phyloP scores from a whole-genome alignment of 1,284 basidiomycete species.

The Sporisorium exsertum region DNA sequence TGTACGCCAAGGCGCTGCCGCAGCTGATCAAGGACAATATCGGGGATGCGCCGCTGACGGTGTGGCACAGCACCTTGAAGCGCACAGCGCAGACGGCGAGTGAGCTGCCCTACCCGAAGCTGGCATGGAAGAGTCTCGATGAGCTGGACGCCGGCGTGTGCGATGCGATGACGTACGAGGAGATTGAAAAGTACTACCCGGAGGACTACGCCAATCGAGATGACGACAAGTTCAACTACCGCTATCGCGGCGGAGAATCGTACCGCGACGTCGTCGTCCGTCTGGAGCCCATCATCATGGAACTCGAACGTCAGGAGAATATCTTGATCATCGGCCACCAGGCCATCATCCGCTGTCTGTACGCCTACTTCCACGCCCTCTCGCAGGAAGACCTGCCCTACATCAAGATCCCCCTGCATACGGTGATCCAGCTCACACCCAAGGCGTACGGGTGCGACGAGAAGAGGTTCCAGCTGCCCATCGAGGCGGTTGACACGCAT shows the following conservation, averaged over 20 bases:
- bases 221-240: slow-evolving; percentile 99
- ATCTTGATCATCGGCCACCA: slow-evolving; percentile 97
- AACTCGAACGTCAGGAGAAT: slow-evolving; percentile 95
- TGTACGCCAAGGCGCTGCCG: slow-evolving; percentile 88
- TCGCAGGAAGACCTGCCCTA: slow-evolving; percentile 95
- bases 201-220: slow-evolving; percentile 99
- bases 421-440: slow-evolving; percentile 96
- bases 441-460: slow-evolving; percentile 99
- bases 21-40: slow-evolving; percentile 89
- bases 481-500: slow-evolving; percentile 68
- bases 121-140: slow-evolving; percentile 98
- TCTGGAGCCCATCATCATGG: slow-evolving; percentile 98
- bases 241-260: slow-evolving; percentile 90
- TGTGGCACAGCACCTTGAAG: slow-evolving; percentile 96
- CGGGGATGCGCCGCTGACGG: slow-evolving; percentile 86
- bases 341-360: slow-evolving; percentile 72
- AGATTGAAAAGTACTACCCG: slow-evolving; percentile 93
- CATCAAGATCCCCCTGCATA: slow-evolving; percentile 88
- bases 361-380: slow-evolving; percentile 93
- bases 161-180: slow-evolving; percentile 99
- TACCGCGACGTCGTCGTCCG: slow-evolving; percentile 92
- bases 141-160: slow-evolving; percentile 99
- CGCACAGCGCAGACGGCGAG: slow-evolving; percentile 92
- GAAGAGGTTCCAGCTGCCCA: slow-evolving; percentile 77
- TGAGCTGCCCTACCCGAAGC: slow-evolving; percentile 84